These are phyloP conservation scores for Discostella stelligeroides DNA, from an alignment of 108 stramenopile species.

Conservation along the genomic window DNA sequence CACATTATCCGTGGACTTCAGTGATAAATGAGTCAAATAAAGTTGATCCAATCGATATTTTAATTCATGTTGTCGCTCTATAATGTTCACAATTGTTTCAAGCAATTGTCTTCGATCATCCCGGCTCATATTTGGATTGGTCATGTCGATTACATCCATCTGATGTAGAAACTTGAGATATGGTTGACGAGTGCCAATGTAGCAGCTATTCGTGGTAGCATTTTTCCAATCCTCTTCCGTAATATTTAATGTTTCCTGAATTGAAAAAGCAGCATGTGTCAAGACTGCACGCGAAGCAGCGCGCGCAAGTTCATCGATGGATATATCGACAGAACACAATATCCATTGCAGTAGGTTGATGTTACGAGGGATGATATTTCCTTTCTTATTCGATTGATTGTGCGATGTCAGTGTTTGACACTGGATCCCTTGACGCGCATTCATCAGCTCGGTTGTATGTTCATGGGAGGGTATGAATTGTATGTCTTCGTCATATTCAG, in stretches of 20 bases:
- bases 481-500: conserved; percentile 1
- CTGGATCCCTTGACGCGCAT: not conserved
- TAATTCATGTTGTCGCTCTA: not conserved
- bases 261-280: conserved; percentile 40
- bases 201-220: not conserved
- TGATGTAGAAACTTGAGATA: not conserved
- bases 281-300: conserved; percentile 38
- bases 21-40: not conserved
- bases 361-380: not conserved
- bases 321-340: not conserved
- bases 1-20: not conserved
- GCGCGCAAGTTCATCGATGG: not conserved
- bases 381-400: conserved; percentile 16
- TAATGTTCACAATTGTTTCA: conserved; percentile 3
- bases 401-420: not conserved
- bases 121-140: conserved; percentile 41
- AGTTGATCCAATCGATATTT: not conserved
- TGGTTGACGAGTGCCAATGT: not conserved
- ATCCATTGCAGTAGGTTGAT: conserved; percentile 11
- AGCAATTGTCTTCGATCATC: conserved; percentile 15
- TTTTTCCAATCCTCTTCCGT: conserved; percentile 28
- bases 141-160: conserved; percentile 35
- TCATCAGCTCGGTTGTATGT: not conserved
- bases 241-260: conserved; percentile 17
- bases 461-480: conserved; percentile 12